Conservation (phyloP, 2,329 filamentous ascomycete genomes). For the Cytospora schulzeri region DNA sequence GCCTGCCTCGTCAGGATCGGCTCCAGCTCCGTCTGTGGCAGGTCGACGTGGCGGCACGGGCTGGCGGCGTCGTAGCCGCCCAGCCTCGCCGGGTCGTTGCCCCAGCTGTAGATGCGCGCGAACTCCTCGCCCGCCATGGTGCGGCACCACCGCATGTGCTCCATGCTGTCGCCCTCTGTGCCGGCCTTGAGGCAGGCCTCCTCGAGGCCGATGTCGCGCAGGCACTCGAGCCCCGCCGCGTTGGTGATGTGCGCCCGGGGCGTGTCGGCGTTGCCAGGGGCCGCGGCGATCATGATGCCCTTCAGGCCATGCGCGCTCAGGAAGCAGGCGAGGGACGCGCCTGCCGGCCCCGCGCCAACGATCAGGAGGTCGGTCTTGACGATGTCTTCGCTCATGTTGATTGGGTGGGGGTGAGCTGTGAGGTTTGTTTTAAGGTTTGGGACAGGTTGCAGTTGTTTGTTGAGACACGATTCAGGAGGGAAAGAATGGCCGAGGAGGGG, state of each 20-base stretch:
- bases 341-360: conserved; percentile 50
- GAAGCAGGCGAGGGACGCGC: conserved; percentile 57
- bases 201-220: conserved; percentile 55
- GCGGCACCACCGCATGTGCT: conserved; percentile 54
- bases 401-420: neutral
- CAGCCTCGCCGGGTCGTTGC: conserved; percentile 47
- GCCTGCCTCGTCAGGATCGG: conserved; percentile 48
- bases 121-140: conserved; percentile 57
- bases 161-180: conserved; percentile 45
- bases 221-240: conserved; percentile 57
- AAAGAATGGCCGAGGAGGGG: neutral
- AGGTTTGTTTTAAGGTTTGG: neutral
- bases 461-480: too few relatives aligned
- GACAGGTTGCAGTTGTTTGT: too few relatives aligned
- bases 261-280: conserved; percentile 54
- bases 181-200: conserved; percentile 41
- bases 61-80: conserved; percentile 49
- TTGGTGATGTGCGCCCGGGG: conserved; percentile 65
- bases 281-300: conserved; percentile 55
- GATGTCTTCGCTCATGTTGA: conserved; percentile 12
- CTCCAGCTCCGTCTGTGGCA: conserved; percentile 52
- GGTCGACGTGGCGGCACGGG: conserved; percentile 47
- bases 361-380: conserved; percentile 31
- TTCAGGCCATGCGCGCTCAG: conserved; percentile 45
- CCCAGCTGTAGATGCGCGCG: conserved; percentile 53